phyloP scores from a whole-genome alignment of 495 filamentous ascomycete genomes.

The Aspergillus egyptiacus region DNA sequence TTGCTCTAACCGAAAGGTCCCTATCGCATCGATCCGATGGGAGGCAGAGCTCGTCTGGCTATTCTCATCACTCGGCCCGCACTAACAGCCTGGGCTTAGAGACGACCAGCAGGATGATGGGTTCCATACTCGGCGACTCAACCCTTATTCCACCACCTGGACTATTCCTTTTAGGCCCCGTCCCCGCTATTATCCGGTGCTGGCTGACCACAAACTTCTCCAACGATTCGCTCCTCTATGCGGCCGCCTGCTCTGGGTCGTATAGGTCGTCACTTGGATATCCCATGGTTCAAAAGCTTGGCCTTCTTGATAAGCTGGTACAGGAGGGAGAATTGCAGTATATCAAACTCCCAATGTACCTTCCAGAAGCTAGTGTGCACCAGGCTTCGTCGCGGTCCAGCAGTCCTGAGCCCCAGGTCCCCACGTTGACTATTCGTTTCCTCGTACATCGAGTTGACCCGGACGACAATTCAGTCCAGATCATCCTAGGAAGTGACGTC shows the following conservation, averaged over 20 bases:
- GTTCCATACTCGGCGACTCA: conserved; percentile 57
- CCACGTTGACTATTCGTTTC: conserved; percentile 71
- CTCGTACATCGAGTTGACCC: conserved; percentile 55
- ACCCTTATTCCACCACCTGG: conserved; percentile 72
- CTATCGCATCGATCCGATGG: conserved; percentile 94
- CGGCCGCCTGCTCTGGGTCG: conserved; percentile 86
- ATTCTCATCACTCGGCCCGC: conserved; percentile 74
- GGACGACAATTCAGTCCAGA: conserved; percentile 56
- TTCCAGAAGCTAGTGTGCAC: conserved; percentile 83
- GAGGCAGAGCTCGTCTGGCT: conserved; percentile 83
- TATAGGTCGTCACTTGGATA: conserved; percentile 74
- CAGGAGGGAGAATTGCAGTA: conserved; percentile 56
- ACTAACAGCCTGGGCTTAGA: conserved; percentile 81
- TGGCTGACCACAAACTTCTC: conserved; percentile 87
- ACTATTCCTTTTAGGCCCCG: conserved; percentile 74
- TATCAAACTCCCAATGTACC: conserved; percentile 74
- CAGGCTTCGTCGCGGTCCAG: conserved; percentile 64
- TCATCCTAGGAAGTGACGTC: conserved; percentile 82
- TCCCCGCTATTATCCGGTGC: conserved; percentile 90
- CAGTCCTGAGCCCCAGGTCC: conserved; percentile 73
- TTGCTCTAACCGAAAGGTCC: conserved; percentile 81
- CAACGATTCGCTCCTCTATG: conserved; percentile 80
- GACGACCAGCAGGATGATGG: conserved; percentile 56
- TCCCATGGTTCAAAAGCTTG: conserved; percentile 64
- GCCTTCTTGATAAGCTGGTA: conserved; percentile 60